A percentile compares a stretch with the other conserved stretches of the same genome.
These are phyloP conservation scores for Cardiospermum halicacabum DNA, from an alignment of 345 rosid species.

Conservation along the genomic window DNA sequence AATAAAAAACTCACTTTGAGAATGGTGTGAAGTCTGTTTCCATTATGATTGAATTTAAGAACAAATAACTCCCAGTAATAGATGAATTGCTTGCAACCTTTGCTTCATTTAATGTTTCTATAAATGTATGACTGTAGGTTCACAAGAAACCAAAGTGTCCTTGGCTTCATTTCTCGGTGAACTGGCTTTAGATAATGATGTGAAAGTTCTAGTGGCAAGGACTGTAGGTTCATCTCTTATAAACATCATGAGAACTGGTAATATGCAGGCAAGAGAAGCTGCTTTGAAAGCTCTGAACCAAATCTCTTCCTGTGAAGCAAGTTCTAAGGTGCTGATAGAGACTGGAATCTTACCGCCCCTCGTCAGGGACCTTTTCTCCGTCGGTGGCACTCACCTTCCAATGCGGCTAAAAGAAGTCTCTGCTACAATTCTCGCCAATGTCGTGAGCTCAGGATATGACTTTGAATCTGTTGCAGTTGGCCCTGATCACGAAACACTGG, in stretches of 20 bases:
- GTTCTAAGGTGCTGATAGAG: slow-evolving; percentile 72
- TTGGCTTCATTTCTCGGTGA: slow-evolving; percentile 92
- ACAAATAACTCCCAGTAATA: no score
- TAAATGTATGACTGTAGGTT: slow-evolving; percentile 52
- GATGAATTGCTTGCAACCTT: no score
- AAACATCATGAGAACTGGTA: slow-evolving; percentile 65
- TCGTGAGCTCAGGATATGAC: slow-evolving; percentile 73
- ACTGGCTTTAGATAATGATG: slow-evolving; percentile 71
- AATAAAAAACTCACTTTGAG: no score
- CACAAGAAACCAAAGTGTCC: slow-evolving; percentile 68
- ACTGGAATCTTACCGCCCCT: slow-evolving; percentile 90
- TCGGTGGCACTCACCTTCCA: slow-evolving; percentile 72
- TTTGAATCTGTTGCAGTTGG: slow-evolving; percentile 67
- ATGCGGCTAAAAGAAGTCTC: slow-evolving; percentile 87
- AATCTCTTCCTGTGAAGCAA: slow-evolving; percentile 70
- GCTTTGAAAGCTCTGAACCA: slow-evolving; percentile 82
- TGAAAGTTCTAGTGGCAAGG: slow-evolving; percentile 71
- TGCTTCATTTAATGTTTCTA: slow-evolving; percentile 15
- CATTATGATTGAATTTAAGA: no score
- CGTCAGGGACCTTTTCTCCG: slow-evolving; percentile 72
- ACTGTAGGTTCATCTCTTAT: slow-evolving; percentile 78
- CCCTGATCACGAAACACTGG: slow-evolving; percentile 67
- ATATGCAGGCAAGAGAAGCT: slow-evolving; percentile 69
- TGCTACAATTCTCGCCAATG: slow-evolving; percentile 86
- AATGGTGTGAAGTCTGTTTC: no score